Conservation (phyloP, 345 rosid species). For the Cardamine occulta region DNA sequence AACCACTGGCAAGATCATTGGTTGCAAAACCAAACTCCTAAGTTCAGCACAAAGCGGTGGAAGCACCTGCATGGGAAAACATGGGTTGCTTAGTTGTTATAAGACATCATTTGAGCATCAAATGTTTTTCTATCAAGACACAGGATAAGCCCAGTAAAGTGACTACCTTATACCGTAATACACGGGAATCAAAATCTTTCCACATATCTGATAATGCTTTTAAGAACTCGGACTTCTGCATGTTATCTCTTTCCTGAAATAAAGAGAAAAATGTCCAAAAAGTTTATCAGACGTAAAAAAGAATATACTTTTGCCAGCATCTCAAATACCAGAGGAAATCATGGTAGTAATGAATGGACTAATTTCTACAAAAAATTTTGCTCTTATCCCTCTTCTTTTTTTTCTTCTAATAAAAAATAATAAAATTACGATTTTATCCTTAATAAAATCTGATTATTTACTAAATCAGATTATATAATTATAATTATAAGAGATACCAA, state of each 20-base stretch:
- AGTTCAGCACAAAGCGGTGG: constrained; percentile 99
- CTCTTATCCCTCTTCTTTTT: no score
- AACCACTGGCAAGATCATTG: constrained; percentile 96
- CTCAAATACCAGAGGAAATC: constrained; percentile 76
- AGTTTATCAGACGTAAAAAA: constrained; percentile 1
- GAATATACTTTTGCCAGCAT: constrained; percentile 12
- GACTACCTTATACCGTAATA: constrained; percentile 89
- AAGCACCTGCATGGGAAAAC: constrained; percentile 69
- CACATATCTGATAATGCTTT: constrained; percentile 99
- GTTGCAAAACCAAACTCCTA: constrained; percentile 96
- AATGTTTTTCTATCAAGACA: constrained; percentile 14
- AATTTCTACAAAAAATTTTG: no score
- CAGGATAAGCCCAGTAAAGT: constrained; percentile 4
- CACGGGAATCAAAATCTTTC: constrained; percentile 98
- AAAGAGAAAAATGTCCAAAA: constrained; percentile 18
- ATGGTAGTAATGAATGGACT: constrained; percentile 73
- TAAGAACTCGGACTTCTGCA: constrained; percentile 98
- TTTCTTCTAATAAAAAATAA: no score
- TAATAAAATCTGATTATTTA: no score
- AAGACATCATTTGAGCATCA: not conserved
- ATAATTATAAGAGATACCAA: no score
- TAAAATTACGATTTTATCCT: no score
- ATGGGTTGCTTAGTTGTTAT: constrained; percentile 26
- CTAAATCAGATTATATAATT: no score
- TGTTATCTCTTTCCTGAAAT: constrained; percentile 89